These are phyloP conservation scores for Colletotrichum australisinense DNA, from an alignment of 2,329 filamentous ascomycete species.

Conservation along the genomic window DNA sequence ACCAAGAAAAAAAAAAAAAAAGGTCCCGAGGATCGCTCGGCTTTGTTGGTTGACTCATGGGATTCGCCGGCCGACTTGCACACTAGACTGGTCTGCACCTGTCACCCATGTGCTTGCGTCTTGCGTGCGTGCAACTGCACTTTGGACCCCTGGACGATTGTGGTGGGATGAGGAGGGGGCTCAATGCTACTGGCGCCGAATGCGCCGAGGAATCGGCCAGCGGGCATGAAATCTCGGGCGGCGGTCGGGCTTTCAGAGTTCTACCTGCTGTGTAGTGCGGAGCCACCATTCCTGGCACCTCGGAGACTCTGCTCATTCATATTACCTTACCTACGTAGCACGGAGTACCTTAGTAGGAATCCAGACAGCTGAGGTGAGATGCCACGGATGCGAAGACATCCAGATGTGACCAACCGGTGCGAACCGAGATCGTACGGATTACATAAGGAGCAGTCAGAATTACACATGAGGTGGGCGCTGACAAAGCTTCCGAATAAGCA, in stretches of 20 bases:
- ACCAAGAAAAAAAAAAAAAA: not conserved
- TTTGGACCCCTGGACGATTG: not conserved
- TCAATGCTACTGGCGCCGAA: conserved; percentile 5
- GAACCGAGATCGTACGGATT: not conserved
- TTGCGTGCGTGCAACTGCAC: not conserved
- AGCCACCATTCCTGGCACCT: not conserved
- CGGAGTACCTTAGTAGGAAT: no score
- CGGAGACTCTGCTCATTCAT: not conserved
- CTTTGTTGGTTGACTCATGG: conserved; percentile 28
- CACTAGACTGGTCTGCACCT: not conserved
- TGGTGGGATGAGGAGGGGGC: not conserved
- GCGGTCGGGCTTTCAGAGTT: conserved; percentile 19
- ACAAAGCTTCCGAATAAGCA: conserved; percentile 1
- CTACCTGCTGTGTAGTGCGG: not conserved
- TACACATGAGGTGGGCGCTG: conserved; percentile 1
- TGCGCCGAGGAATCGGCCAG: conserved; percentile 27
- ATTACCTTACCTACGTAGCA: no score
- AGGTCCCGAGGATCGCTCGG: conserved; percentile 3
- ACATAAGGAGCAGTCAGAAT: not conserved
- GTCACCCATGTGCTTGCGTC: conserved; percentile 12
- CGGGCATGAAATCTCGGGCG: conserved; percentile 13
- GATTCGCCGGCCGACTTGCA: not conserved
- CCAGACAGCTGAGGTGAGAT: not conserved
- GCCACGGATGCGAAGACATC: not conserved
- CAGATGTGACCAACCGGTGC: not conserved